A percentile compares a stretch with the other conserved stretches of the same genome.
Conservation (phyloP, 2,329 filamentous ascomycete genomes). For the Talaromyces sp. region DNA sequence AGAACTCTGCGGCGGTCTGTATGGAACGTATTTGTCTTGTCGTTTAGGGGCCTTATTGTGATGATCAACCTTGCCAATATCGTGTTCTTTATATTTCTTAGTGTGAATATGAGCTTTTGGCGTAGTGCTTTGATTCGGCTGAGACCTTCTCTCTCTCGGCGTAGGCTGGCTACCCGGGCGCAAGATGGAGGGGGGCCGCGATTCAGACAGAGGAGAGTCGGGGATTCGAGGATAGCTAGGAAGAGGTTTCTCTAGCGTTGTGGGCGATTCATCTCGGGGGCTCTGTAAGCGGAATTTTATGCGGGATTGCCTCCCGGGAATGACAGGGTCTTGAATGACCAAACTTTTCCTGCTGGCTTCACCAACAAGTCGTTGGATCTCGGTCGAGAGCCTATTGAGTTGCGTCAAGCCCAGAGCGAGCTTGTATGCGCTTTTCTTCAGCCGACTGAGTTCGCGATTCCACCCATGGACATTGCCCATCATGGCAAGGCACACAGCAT, state of each 20-base stretch:
- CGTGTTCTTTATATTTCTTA: background rate
- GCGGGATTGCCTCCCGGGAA: conserved; percentile 9
- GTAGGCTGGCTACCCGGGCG: background rate
- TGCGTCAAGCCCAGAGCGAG: conserved; percentile 65
- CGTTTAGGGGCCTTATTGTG: background rate
- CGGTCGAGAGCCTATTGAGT: conserved; percentile 69
- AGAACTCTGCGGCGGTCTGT: background rate
- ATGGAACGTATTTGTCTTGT: background rate
- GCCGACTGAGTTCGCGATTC: conserved; percentile 70
- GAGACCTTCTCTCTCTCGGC: background rate
- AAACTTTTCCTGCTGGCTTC: conserved; percentile 67
- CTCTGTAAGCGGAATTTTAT: conserved; percentile 14
- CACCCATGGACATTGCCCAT: conserved; percentile 87
- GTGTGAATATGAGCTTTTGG: background rate
- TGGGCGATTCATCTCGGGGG: background rate
- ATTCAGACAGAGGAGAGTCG: conserved; percentile 7
- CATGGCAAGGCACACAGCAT: conserved; percentile 81
- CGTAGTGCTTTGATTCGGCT: background rate
- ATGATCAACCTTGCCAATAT: background rate
- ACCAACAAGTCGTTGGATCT: conserved; percentile 81
- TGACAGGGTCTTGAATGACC: conserved; percentile 30
- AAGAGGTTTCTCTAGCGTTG: conserved; percentile 23
- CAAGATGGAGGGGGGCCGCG: background rate
- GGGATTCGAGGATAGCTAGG: conserved; percentile 20
- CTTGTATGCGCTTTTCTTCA: conserved; percentile 66